Percentiles rank a stretch among this genome's conserved stretches.
phyloP scores from a whole-genome alignment of 2,329 filamentous ascomycete genomes.

The Myriangium duriaei region DNA sequence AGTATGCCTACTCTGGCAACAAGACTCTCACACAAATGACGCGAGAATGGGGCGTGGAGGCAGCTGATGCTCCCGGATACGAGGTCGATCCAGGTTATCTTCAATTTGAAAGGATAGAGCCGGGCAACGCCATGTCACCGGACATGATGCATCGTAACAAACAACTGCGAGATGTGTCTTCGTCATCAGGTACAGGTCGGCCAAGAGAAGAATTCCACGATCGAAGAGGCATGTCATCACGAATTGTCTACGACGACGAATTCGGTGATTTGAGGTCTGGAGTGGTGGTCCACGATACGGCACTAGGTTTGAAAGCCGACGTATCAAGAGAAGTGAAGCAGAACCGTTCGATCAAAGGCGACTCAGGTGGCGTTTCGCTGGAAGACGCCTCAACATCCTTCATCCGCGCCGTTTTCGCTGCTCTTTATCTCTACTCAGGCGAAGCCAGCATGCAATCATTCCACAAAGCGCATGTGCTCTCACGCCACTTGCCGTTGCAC shows the following conservation, averaged over 20 bases:
- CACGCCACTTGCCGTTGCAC: constrained; percentile 38
- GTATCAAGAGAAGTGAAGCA: constrained; percentile 3
- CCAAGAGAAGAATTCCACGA: constrained; percentile 40
- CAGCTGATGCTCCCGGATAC: constrained; percentile 70
- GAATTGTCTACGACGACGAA: constrained; percentile 69
- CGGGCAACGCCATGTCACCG: constrained; percentile 28
- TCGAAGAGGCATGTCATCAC: constrained; percentile 60
- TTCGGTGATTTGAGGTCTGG: constrained; percentile 55
- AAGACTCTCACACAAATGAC: constrained; percentile 62
- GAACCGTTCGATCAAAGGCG: constrained; percentile 7
- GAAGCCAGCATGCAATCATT: constrained; percentile 68
- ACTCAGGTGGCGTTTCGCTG: constrained; percentile 26
- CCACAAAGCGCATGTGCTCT: constrained; percentile 68
- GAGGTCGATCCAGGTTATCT: constrained; percentile 88
- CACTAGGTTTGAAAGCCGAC: constrained; percentile 1
- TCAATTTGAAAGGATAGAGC: constrained; percentile 52
- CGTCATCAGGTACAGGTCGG: constrained; percentile 23
- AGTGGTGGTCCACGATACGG: constrained; percentile 14
- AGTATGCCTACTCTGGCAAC: constrained; percentile 71
- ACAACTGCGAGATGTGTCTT: constrained; percentile 22
- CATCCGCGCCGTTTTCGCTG: constrained; percentile 71
- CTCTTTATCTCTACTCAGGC: constrained; percentile 76
- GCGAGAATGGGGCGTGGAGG: constrained; percentile 82
- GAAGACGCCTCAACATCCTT: constrained; percentile 59
- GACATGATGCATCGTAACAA: constrained; percentile 19